Evolutionary conservation across 306 rosid genomes (phyloP), one percentile per base, ranked within the genome.

Genomic region (Bauhinia variegata): DNA sequence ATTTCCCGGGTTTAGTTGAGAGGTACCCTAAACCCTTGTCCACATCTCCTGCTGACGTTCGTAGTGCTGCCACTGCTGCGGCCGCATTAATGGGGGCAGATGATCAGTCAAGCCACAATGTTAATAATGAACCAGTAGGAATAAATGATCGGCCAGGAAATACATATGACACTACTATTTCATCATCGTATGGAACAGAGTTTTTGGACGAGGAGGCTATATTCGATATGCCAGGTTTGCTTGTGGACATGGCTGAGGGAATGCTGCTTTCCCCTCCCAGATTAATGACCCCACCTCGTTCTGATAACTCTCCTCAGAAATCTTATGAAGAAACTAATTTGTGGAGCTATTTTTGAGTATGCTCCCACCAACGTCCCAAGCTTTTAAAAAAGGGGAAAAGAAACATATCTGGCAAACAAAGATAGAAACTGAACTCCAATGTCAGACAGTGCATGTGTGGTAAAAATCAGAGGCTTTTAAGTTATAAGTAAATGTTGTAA

Each of bases 261-360:
- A 88, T 93, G 98, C 65, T 93, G 53, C 65, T 93, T 33, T 81
- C 98, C 7, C 98, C 98, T 3, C 98, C 98, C 5, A 80, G 93
- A 75, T n/a, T n/a, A n/a, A 84, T 93, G 60, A 78, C 33, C 54
- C 63, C 89, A 0, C 78, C 84, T 3, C 81, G 54, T 0, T 68
- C 89, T 0, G 80, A 85, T 10, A 53, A 81, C 61, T 77, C 80
- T 7, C 65, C 80, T 10, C 91, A 75, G 16, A 58, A 69, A 54
- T 72, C 63, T 3, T 75, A 66, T 2, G 86, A 80, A 17, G 90
- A 78, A 12, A 75, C 48, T 65, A n/a, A n/a, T n/a, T 76, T 93
- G 43, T 93, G 98, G 98, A 83, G 68, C 82, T 83, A 81, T 54
- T 76, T 63, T 70, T 86, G 56, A 85, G 15, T 13, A 36, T 36